Evolutionary conservation across 129 eudicot species (phyloP).

Genomic region (Escallonia herrerae): DNA sequence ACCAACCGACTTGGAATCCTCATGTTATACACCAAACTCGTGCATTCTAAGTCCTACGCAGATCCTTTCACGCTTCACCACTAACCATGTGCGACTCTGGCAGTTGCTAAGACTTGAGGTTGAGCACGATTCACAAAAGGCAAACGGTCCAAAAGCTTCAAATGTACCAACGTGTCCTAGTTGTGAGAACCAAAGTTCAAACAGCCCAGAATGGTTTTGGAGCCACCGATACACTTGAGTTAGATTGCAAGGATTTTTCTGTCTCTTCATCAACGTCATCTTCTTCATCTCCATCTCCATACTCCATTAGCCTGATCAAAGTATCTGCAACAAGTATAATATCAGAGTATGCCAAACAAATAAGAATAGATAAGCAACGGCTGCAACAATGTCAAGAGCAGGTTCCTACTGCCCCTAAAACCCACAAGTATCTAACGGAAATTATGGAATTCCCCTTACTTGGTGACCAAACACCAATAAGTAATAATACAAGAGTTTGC

Average conservation of each 20-base stretch:
- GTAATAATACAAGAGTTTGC: not conserved
- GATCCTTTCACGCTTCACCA: no score
- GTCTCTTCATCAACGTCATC: conserved; percentile 33
- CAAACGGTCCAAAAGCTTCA: not conserved
- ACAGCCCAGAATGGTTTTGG: conserved; percentile 85
- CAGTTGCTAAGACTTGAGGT: no score
- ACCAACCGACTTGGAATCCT: no score
- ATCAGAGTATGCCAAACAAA: not conserved
- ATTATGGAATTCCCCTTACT: no score
- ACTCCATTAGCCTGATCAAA: conserved; percentile 64
- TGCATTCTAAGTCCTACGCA: no score
- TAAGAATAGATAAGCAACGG: not conserved
- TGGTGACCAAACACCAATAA: no score
- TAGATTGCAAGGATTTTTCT: conserved; percentile 16
- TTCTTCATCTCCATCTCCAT: conserved; percentile 64
- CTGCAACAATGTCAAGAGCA: no score
- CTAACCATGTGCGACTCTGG: no score
- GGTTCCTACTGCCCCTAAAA: not conserved
- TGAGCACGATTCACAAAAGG: no score
- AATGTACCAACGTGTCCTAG: not conserved
- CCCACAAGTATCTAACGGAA: no score
- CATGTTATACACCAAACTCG: no score
- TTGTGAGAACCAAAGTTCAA: conserved; percentile 19
- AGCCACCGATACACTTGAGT: conserved; percentile 19
- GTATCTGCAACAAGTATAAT: conserved; percentile 47